These are phyloP conservation scores for Fusarium sp. DNA, from an alignment of 2,329 filamentous ascomycete genomes.

Conservation along the genomic window DNA sequence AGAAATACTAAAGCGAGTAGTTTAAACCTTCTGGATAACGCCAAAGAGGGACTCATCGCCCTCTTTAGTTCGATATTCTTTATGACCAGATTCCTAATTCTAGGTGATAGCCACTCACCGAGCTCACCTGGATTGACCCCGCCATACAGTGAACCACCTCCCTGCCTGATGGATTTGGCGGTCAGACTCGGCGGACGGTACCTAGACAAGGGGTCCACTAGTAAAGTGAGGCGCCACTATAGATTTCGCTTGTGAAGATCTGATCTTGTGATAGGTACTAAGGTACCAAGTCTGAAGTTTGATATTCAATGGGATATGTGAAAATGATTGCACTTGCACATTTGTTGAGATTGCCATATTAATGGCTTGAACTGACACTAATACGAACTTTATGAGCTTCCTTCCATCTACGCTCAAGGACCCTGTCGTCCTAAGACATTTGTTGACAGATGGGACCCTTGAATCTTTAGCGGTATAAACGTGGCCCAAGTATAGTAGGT, in stretches of 20 bases:
- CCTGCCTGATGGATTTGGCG: conserved; percentile 14
- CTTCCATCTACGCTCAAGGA: background rate
- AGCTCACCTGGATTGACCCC: conserved; percentile 15
- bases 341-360: background rate
- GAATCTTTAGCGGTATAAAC: conserved; percentile 18
- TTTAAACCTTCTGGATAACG: background rate
- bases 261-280: background rate
- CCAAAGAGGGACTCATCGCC: background rate
- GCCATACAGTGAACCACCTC: conserved; percentile 8
- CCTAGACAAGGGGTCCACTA: conserved; percentile 7
- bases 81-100: background rate
- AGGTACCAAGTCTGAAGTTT: background rate
- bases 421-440: background rate
- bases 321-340: background rate
- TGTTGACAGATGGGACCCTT: background rate
- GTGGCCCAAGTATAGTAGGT: conserved; percentile 4
- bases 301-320: background rate
- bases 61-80: background rate
- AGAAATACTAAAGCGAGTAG: background rate
- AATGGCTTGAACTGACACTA: background rate
- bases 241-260: conserved; percentile 23
- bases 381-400: background rate
- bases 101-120: conserved; percentile 8
- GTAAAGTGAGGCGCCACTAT: conserved; percentile 14
- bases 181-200: conserved; percentile 13